Conservation (phyloP, 2,329 filamentous ascomycete species). For the Phoma sp. region DNA sequence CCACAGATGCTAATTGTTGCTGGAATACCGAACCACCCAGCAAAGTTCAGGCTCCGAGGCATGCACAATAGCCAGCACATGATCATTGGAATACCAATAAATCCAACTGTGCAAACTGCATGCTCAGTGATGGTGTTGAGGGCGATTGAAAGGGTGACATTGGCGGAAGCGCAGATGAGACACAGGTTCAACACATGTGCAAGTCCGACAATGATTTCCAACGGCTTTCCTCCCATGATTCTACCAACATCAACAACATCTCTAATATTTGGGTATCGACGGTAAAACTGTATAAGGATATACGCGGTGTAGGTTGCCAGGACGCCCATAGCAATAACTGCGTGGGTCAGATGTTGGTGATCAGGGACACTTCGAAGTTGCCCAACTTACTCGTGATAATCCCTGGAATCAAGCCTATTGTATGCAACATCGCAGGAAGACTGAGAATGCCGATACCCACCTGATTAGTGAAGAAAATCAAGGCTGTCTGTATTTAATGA, state of each 20-base stretch:
- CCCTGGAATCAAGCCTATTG: conserved; percentile 26
- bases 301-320: conserved; percentile 18
- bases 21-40: conserved; percentile 14
- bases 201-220: neutral
- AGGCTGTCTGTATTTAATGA: neutral
- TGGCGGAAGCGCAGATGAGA: conserved; percentile 17
- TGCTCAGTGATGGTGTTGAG: conserved; percentile 68
- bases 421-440: conserved; percentile 25
- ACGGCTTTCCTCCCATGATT: neutral
- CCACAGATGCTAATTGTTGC: conserved; percentile 17
- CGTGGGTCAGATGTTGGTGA: neutral
- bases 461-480: conserved; percentile 28
- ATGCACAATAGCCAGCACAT: conserved; percentile 60
- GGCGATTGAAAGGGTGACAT: conserved; percentile 56
- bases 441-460: conserved; percentile 29
- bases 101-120: conserved; percentile 68
- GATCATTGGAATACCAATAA: conserved; percentile 63
- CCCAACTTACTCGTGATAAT: conserved; percentile 20
- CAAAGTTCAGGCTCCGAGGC: conserved; percentile 15
- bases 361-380: neutral
- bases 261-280: conserved; percentile 16
- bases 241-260: neutral
- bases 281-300: conserved; percentile 23
- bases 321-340: conserved; percentile 2
- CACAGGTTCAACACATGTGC: conserved; percentile 18